phyloP scores from a whole-genome alignment of 169 alveolate genomes.

The Besnoitia besnoiti region DNA sequence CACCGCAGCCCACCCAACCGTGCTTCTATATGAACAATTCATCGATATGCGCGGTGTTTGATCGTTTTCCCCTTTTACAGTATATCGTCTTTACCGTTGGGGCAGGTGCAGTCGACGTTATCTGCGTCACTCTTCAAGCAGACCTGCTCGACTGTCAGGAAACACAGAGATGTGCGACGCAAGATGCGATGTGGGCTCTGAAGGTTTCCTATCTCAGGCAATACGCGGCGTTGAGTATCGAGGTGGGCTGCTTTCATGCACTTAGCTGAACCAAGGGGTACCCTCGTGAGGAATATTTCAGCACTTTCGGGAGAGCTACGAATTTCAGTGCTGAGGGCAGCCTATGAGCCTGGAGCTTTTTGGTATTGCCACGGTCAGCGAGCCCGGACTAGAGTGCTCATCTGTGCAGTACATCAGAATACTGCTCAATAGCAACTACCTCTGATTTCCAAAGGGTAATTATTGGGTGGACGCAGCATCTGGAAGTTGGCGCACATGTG shows the following conservation, averaged over 20 bases:
- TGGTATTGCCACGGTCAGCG: no score
- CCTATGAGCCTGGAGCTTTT: no score
- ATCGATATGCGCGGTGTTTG: background rate
- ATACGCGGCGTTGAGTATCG: background rate
- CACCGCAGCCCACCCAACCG: no score
- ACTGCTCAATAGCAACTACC: no score
- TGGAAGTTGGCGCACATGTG: no score
- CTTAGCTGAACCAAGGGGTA: background rate
- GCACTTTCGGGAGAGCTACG: background rate
- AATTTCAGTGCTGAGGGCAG: no score
- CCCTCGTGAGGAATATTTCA: background rate
- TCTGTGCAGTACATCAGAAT: no score
- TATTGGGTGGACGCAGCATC: no score
- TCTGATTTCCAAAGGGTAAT: no score
- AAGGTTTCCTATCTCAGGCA: background rate
- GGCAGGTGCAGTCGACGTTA: background rate
- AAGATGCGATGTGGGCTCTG: background rate
- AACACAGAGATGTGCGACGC: background rate
- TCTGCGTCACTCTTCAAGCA: background rate
- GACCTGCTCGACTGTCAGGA: constrained; percentile 21
- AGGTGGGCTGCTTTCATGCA: background rate
- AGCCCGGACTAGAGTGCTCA: no score
- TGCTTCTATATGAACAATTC: no score
- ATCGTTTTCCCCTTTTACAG: background rate
- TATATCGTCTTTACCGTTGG: background rate